Evolutionary conservation across 306 rosid genomes (phyloP).

Genomic region (Casuarina equisetifolia): DNA sequence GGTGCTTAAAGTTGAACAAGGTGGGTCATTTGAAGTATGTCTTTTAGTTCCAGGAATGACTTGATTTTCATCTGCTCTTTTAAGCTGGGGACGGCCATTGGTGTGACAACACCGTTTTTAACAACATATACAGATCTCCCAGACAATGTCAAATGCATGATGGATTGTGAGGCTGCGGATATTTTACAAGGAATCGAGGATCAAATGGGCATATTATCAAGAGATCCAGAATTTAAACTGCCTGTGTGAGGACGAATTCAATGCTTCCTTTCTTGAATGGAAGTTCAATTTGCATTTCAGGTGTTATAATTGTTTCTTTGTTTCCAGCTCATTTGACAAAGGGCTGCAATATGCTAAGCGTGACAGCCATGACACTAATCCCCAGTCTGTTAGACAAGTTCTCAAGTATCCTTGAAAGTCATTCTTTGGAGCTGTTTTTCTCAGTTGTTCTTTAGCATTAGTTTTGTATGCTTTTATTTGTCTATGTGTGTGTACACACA

Average conservation of each 20-base stretch:
- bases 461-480: neutral
- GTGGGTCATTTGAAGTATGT: constrained; percentile 45
- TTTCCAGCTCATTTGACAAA: constrained; percentile 69
- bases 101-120: constrained; percentile 10
- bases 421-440: neutral
- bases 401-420: constrained; percentile 76
- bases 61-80: neutral
- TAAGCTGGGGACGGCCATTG: neutral
- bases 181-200: constrained; percentile 70
- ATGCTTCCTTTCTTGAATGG: constrained; percentile 14
- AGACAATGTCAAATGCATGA: constrained; percentile 61
- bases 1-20: constrained; percentile 56
- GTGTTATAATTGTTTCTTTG: constrained; percentile 24
- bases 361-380: constrained; percentile 40
- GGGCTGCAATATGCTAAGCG: constrained; percentile 78
- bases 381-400: constrained; percentile 47
- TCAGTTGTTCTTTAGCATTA: neutral
- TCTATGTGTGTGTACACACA: constrained; percentile 7
- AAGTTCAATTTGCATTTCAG: constrained; percentile 10
- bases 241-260: constrained; percentile 52
- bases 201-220: constrained; percentile 65
- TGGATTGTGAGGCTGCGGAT: constrained; percentile 83
- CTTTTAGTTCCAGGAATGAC: constrained; percentile 6
- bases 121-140: constrained; percentile 64
- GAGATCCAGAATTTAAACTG: constrained; percentile 70